These are phyloP conservation scores for Penicillium verrucosum DNA, from an alignment of 2,329 filamentous ascomycete genomes.

Conservation along the genomic window DNA sequence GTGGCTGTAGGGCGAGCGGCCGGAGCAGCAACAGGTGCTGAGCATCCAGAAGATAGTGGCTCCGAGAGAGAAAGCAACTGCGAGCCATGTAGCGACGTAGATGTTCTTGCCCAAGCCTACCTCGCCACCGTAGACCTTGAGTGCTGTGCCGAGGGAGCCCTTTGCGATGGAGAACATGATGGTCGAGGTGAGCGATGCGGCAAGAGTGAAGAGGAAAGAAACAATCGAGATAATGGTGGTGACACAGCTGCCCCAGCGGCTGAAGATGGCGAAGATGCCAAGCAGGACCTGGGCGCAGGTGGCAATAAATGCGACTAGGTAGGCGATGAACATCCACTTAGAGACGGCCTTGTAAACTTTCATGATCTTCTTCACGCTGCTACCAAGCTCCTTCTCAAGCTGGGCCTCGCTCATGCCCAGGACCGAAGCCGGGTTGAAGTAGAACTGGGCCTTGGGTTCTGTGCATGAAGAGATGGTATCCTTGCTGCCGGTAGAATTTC, in stretches of 20 bases:
- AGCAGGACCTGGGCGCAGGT: slow-evolving; percentile 71
- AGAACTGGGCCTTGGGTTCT: slow-evolving; percentile 70
- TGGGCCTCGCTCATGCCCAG: slow-evolving; percentile 58
- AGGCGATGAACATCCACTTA: slow-evolving; percentile 81
- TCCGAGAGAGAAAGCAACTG: slow-evolving; percentile 70
- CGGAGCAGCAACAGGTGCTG: slow-evolving; percentile 86
- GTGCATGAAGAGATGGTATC: slow-evolving; percentile 62
- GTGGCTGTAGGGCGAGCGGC: slow-evolving; percentile 52
- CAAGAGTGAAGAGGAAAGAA: slow-evolving; percentile 57
- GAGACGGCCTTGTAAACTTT: slow-evolving; percentile 69
- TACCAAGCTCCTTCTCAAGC: slow-evolving; percentile 63
- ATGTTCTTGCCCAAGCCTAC: slow-evolving; percentile 66
- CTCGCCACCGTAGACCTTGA: slow-evolving; percentile 69
- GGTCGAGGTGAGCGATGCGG: slow-evolving; percentile 69
- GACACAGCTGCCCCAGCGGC: slow-evolving; percentile 73
- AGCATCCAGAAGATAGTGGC: slow-evolving; percentile 87
- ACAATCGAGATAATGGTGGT: slow-evolving; percentile 71
- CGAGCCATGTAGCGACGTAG: slow-evolving; percentile 73
- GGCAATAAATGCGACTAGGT: slow-evolving; percentile 67
- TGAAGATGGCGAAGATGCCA: slow-evolving; percentile 80
- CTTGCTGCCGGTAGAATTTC: slow-evolving; percentile 52
- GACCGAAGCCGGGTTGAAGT: slow-evolving; percentile 65
- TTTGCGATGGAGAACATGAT: slow-evolving; percentile 69
- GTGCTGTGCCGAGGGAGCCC: slow-evolving; percentile 62
- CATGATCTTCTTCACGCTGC: slow-evolving; percentile 64